These are phyloP conservation scores for Oryza meyeriana DNA, from an alignment of 176 grass and related monocot species.

Conservation along the genomic window DNA sequence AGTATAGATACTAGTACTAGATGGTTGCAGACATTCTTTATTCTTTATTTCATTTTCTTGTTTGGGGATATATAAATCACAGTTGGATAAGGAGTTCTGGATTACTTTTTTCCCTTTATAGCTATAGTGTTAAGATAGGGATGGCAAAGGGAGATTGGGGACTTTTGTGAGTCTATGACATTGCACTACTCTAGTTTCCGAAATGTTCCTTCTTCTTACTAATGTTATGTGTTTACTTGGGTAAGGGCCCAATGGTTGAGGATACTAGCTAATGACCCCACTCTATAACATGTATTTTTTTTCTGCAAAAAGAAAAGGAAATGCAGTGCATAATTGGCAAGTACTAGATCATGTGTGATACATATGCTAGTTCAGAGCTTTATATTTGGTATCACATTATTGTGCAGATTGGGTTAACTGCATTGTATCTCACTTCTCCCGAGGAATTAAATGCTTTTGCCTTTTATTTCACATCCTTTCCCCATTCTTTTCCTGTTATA, in stretches of 20 bases:
- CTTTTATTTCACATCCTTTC: conserved; percentile 13
- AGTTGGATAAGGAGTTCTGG: neutral
- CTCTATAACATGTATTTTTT: neutral
- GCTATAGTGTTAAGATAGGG: neutral
- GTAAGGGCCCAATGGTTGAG: neutral
- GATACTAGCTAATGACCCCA: neutral
- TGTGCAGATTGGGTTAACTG: neutral
- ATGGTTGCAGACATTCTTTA: neutral
- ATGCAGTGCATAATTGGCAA: neutral
- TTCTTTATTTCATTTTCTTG: neutral
- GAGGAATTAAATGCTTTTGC: neutral
- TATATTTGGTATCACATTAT: neutral
- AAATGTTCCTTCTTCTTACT: neutral
- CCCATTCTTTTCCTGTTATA: neutral
- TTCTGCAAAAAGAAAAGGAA: neutral
- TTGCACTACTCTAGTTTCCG: neutral
- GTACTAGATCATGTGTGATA: neutral
- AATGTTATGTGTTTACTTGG: neutral
- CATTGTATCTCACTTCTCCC: neutral
- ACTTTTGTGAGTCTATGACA: neutral
- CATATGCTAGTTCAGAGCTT: neutral
- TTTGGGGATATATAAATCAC: neutral
- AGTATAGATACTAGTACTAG: too few species aligned
- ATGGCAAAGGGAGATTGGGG: neutral
- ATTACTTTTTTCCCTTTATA: neutral